Evolutionary conservation across 768 basidiomycete species (phyloP).

Genomic region (Naganishia vaughanmartiniae): DNA sequence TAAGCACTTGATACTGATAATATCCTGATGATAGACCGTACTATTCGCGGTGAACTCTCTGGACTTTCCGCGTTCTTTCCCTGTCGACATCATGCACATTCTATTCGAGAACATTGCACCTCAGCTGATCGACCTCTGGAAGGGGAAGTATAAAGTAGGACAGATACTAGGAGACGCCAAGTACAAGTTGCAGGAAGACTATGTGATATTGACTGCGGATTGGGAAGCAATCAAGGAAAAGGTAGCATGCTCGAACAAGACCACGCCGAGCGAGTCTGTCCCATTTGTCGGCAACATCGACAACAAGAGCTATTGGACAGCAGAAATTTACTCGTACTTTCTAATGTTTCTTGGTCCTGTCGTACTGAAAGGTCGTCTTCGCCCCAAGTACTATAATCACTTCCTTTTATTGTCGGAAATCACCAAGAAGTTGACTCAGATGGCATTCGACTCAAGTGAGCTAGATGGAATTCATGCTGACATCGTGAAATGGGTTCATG

Average conservation of each 20-base stretch:
- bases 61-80: conserved; percentile 54
- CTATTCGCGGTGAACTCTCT: conserved; percentile 47
- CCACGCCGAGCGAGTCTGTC: background rate
- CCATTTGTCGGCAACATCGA: background rate
- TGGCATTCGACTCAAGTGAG: background rate
- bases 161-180: conserved; percentile 43
- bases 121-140: conserved; percentile 56
- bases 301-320: conserved; percentile 28
- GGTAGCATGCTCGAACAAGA: conserved; percentile 34
- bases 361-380: conserved; percentile 32
- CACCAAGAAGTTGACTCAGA: background rate
- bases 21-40: conserved; percentile 38
- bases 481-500: conserved; percentile 26
- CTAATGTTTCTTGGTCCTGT: conserved; percentile 36
- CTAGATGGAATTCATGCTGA: background rate
- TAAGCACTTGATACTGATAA: no score
- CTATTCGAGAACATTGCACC: conserved; percentile 56
- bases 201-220: background rate
- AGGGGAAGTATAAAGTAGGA: conserved; percentile 55
- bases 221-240: background rate
- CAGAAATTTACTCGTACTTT: conserved; percentile 42
- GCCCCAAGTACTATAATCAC: conserved; percentile 21
- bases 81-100: conserved; percentile 60
- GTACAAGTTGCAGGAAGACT: conserved; percentile 42
- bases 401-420: conserved; percentile 8